Conservation (phyloP, 805 yeast genomes). For the Teunomyces cretensis region DNA sequence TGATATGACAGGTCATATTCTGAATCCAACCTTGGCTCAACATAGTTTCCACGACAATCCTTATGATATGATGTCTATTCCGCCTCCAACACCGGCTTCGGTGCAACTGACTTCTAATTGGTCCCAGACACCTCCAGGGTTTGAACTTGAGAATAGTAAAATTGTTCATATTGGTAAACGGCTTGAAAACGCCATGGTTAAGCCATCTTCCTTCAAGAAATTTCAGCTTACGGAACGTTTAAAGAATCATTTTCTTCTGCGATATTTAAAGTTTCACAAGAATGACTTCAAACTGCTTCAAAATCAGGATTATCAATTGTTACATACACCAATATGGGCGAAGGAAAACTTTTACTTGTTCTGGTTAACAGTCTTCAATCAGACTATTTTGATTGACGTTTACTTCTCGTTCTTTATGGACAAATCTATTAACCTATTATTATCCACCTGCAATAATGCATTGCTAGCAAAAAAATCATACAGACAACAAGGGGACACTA, state of each 20-base stretch:
- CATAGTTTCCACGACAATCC: not conserved
- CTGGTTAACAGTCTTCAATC: constrained; percentile 33
- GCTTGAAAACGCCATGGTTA: constrained; percentile 21
- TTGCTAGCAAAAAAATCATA: constrained; percentile 1
- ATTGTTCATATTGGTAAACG: constrained; percentile 9
- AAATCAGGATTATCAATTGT: constrained; percentile 12
- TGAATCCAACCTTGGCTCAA: not conserved
- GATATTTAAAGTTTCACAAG: constrained; percentile 11
- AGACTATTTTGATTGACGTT: constrained; percentile 25
- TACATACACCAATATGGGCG: constrained; percentile 27
- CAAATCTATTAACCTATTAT: constrained; percentile 31
- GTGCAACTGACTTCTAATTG: not conserved
- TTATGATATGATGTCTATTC: not conserved
- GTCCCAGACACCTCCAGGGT: not conserved
- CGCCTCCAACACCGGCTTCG: not conserved
- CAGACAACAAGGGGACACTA: not conserved
- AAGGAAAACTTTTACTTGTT: constrained; percentile 18
- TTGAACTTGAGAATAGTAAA: not conserved
- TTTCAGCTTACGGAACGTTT: constrained; percentile 8
- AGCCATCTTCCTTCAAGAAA: constrained; percentile 12
- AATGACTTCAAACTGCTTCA: constrained; percentile 13
- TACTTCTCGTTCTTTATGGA: constrained; percentile 40
- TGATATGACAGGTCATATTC: not conserved
- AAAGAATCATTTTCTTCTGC: constrained; percentile 14
- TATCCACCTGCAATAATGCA: constrained; percentile 13